Evolutionary conservation across 805 yeast genomes (phyloP), one percentile per base, ranked within the genome.

Genomic region (Brettanomyces custersianus): DNA sequence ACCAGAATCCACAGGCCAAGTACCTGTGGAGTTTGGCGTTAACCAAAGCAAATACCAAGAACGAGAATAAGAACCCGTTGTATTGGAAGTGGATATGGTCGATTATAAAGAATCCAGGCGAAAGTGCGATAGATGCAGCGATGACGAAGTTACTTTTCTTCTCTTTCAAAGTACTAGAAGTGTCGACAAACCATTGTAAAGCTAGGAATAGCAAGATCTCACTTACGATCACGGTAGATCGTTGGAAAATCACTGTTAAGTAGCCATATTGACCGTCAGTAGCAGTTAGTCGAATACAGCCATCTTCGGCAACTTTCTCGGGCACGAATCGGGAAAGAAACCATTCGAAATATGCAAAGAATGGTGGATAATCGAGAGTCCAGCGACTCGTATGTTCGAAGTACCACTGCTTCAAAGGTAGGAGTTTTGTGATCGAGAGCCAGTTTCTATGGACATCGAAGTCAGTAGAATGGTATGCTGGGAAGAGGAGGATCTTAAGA

Each of bases 61-160:
- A 64, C 0, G 95, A 96, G 57, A 83, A 87, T 66, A 92, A 66
- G 72, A 88, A 80, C 4, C 96, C 96, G 57, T 92, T 92, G 58
- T 92, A 92, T 63, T 92, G 98, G 66, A 92, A 92, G 56, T 92
- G 98, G 23, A 92, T 84, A 56, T 90, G 96, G 55, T 92, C 99
- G 34, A 92, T 79, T 17, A 92, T 76, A 43, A 92, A 62, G 46
- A 94, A 65, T 0, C 95, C 96, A 0, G 99, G 99, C 0, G 94
- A 81, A 12, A 92, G 62, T 4, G 78, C 83, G 19, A 92, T 68
- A 22, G 95, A 80, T 13, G 87, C 73, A 0, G 94, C 90, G 28
- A 81, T 74, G 4, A 86, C 90, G 58, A 76, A 80, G 19, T 80
- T 70, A 32, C 77, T 59, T 43, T 65, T 68, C 19, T 63, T 58